Base-by-base conservation (phyloP, 495 filamentous ascomycete genomes). In the Neurospora sp. region DNA sequence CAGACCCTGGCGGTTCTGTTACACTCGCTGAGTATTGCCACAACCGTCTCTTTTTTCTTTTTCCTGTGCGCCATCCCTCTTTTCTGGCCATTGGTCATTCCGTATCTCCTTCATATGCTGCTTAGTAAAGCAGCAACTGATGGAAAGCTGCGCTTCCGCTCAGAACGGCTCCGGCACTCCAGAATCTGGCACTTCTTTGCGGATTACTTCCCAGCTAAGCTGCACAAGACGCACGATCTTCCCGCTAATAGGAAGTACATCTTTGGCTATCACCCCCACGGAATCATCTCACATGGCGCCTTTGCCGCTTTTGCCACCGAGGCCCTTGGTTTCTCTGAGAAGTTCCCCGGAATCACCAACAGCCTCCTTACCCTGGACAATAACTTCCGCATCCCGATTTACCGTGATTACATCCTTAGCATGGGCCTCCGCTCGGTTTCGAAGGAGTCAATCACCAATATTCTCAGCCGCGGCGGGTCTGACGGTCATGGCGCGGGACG, bases 231-330 rank as follows among this genome's bases (percentile, higher is more conserved):
- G 44, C 86, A 91, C 76, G 83, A 92, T 70, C 89, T 99, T 3
- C 88, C 92, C 16, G 86, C 93, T 0, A 92, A 91, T 3, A 88
- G 93, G 73, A 98, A 98, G 83, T 99, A 98, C 83, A 95, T 99
- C 76, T 97, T 99, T 79, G 96, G 96, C 54, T 98, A 98, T 80
- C 96, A 98, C 78, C 95, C 95, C 0, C 95, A 98, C 80, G 96
- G 96, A 48, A 98, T 99, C 81, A 97, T 99, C 77, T 94, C 92
- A 16, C 93, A 97, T 78, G 96, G 96, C 44, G 96, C 96, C 1
- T 98, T 96, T 82, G 93, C 92, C 4, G 91, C 94, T 18, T 98
- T 99, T 76, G 92, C 86, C 39, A 98, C 96, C 7, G 96, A 98
- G 76, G 92, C 93, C 0, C 85, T 96, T 6, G 94, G 96, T 3